phyloP scores from a whole-genome alignment of 2,329 filamentous ascomycete species.

The Phaeophleospora eucalypticola region DNA sequence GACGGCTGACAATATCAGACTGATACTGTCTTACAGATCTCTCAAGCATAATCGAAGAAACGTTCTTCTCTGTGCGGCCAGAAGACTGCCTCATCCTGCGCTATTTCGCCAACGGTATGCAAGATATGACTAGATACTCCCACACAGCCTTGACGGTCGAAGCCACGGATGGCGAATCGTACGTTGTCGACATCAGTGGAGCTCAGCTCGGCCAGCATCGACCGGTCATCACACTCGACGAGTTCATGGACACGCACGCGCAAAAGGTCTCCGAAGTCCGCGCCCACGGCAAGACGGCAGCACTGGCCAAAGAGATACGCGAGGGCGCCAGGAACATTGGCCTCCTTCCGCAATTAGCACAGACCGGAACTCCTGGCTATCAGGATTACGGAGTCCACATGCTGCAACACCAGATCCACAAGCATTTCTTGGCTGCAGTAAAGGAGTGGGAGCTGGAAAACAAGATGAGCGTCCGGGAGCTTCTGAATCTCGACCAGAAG shows the following conservation, averaged over 20 bases:
- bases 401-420: not conserved
- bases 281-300: not conserved
- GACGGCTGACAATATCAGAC: not conserved
- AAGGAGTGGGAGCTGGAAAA: not conserved
- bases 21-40: not conserved
- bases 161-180: conserved; percentile 1
- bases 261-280: not conserved
- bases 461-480: not conserved
- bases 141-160: conserved; percentile 1
- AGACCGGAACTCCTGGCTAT: not conserved
- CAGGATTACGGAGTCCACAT: not conserved
- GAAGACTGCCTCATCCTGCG: not conserved
- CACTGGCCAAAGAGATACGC: not conserved
- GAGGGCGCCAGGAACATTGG: not conserved
- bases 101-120: not conserved
- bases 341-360: too few relatives aligned
- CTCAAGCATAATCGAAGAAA: conserved; percentile 2
- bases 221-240: not conserved
- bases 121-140: not conserved
- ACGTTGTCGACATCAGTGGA: conserved; percentile 4
- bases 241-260: not conserved
- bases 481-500: not conserved
- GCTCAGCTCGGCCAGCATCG: conserved; percentile 2
- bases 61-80: not conserved
- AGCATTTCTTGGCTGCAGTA: not conserved